These are phyloP conservation scores for Testicularia cyperi DNA, from an alignment of 1,284 basidiomycete genomes.

Conservation along the genomic window DNA sequence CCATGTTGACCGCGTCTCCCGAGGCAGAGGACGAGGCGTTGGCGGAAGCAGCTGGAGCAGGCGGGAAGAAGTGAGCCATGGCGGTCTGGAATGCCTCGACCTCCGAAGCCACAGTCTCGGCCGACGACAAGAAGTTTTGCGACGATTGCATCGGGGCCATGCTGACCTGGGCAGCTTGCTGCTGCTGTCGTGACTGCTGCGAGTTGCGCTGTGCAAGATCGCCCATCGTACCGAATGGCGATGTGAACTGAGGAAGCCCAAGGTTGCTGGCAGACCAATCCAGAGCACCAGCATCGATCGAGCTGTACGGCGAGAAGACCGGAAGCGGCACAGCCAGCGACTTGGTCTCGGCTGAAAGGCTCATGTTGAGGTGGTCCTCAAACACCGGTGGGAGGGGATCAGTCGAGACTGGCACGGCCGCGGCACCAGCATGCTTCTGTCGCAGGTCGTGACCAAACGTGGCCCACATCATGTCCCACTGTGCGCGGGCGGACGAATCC, in stretches of 20 bases:
- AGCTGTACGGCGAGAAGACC: constrained; percentile 4
- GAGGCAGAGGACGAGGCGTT: too few relatives aligned
- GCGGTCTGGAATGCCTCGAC: constrained; percentile 18
- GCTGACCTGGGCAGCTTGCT: too few relatives aligned
- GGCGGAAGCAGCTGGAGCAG: too few relatives aligned
- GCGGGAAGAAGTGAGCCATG: constrained; percentile 36
- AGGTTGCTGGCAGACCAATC: constrained; percentile 20
- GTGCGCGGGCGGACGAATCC: not conserved
- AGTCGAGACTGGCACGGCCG: not conserved
- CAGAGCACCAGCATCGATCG: constrained; percentile 27
- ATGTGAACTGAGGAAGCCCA: too few relatives aligned
- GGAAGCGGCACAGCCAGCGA: too few relatives aligned
- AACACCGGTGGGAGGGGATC: too few relatives aligned
- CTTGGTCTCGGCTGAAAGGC: too few relatives aligned
- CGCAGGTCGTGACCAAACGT: constrained; percentile 12
- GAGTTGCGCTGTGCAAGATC: not conserved
- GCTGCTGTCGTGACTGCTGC: not conserved
- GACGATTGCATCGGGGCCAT: too few relatives aligned
- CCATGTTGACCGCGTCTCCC: too few relatives aligned
- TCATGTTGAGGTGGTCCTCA: too few relatives aligned
- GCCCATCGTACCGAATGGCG: too few relatives aligned
- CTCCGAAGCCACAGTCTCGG: constrained; percentile 12
- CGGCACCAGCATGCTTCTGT: constrained; percentile 2
- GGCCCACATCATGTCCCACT: constrained; percentile 21
- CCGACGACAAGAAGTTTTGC: too few relatives aligned